phyloP scores from a whole-genome alignment of 129 eudicot genomes.

The Escallonia herrerae region DNA sequence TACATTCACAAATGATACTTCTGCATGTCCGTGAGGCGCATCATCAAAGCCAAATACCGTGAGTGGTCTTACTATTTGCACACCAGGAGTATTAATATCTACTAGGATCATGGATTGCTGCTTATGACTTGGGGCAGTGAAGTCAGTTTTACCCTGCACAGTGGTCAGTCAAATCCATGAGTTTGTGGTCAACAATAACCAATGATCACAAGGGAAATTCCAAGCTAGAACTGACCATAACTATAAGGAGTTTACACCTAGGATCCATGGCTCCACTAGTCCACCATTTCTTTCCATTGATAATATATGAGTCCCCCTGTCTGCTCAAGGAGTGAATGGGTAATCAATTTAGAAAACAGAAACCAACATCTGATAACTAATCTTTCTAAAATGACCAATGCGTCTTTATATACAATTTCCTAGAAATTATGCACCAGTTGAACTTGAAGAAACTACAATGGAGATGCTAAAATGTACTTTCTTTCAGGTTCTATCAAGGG shows the following conservation, averaged over 20 bases:
- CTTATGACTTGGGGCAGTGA: slow-evolving; percentile 74
- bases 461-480: too few relatives aligned
- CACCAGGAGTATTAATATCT: slow-evolving; percentile 80
- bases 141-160: slow-evolving; percentile 94
- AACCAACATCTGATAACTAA: neutral
- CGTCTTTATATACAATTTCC: too few relatives aligned
- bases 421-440: too few relatives aligned
- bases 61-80: slow-evolving; percentile 66
- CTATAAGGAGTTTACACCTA: slow-evolving; percentile 88
- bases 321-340: slow-evolving; percentile 31
- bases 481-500: too few relatives aligned
- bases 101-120: slow-evolving; percentile 97
- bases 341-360: neutral
- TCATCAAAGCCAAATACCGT: slow-evolving; percentile 94
- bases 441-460: too few relatives aligned
- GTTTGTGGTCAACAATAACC: neutral
- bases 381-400: too few relatives aligned
- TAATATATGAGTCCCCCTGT: slow-evolving; percentile 72
- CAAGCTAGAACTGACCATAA: slow-evolving; percentile 60
- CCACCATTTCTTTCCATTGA: slow-evolving; percentile 98
- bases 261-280: slow-evolving; percentile 99
- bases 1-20: slow-evolving; percentile 67
- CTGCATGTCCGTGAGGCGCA: slow-evolving; percentile 99
- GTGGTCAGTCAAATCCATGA: slow-evolving; percentile 8
- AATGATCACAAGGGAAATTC: neutral